Evolutionary conservation across 2,329 filamentous ascomycete genomes (phyloP).

Genomic region (Cercospora zeae-maydis): DNA sequence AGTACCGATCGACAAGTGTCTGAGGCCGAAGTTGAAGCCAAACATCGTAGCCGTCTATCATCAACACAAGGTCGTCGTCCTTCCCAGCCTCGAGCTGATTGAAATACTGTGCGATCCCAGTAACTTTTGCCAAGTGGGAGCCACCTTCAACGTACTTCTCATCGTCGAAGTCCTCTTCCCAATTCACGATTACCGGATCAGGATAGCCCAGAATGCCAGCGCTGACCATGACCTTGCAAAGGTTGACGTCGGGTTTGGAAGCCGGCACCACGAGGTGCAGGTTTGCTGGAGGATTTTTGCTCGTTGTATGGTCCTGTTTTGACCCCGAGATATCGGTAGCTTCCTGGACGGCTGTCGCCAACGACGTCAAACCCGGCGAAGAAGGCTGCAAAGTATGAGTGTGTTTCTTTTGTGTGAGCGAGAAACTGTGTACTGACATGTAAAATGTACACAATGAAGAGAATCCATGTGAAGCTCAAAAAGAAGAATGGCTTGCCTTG

Average conservation of each 20-base stretch:
- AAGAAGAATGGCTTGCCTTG: constrained; percentile 15
- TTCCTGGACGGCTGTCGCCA: not conserved
- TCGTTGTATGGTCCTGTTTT: constrained; percentile 7
- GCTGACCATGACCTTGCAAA: constrained; percentile 30
- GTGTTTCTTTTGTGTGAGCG: not conserved
- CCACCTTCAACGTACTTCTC: constrained; percentile 33
- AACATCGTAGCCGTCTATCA: constrained; percentile 61
- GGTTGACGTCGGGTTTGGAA: constrained; percentile 24
- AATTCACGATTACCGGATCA: constrained; percentile 27
- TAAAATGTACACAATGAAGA: constrained; percentile 14
- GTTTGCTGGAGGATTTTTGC: constrained; percentile 16
- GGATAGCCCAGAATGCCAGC: constrained; percentile 29
- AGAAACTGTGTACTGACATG: constrained; percentile 2
- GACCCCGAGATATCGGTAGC: not conserved
- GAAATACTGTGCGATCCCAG: constrained; percentile 28
- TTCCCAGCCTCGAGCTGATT: constrained; percentile 13
- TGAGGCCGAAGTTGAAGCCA: constrained; percentile 64
- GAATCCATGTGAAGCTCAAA: constrained; percentile 10
- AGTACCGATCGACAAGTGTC: constrained; percentile 50
- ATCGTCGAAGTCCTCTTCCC: constrained; percentile 20
- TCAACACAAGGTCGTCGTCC: constrained; percentile 56
- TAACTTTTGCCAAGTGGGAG: constrained; percentile 31
- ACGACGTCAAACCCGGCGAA: not conserved
- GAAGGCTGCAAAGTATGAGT: not conserved
- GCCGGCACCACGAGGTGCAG: constrained; percentile 31